Evolutionary conservation across 305 asterid genomes (phyloP).

Genomic region (Ajuga reptans): DNA sequence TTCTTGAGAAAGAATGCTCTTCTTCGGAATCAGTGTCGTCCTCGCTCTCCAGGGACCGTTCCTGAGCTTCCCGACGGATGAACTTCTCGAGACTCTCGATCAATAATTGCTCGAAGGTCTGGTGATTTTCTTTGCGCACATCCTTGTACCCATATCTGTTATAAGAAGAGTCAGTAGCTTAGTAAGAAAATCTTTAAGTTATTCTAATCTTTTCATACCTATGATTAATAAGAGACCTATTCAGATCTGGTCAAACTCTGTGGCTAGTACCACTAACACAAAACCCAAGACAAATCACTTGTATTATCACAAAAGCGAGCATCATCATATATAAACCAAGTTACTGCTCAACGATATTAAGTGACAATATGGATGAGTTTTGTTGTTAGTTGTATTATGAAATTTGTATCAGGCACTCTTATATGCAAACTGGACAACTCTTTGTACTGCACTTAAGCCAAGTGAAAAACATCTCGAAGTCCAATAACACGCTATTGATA

Average conservation of each 20-base stretch:
- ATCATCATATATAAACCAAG: not conserved
- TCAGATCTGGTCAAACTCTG: no score
- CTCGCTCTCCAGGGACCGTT: slow-evolving; percentile 86
- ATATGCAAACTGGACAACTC: not conserved
- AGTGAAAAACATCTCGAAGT: not conserved
- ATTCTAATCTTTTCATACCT: not conserved
- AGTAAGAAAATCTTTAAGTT: slow-evolving; percentile 8
- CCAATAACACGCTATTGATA: not conserved
- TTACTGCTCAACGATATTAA: not conserved
- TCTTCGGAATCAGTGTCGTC: slow-evolving; percentile 72
- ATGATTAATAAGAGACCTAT: no score
- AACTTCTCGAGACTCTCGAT: slow-evolving; percentile 95
- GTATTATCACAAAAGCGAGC: not conserved
- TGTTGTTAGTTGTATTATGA: not conserved
- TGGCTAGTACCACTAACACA: not conserved
- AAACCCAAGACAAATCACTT: not conserved
- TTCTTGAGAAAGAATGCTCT: slow-evolving; percentile 54
- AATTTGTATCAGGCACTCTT: not conserved
- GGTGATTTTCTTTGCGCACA: slow-evolving; percentile 94
- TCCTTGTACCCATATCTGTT: slow-evolving; percentile 98
- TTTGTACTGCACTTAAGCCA: not conserved
- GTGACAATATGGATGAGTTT: not conserved
- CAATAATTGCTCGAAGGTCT: slow-evolving; percentile 85
- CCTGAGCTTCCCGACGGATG: slow-evolving; percentile 96
- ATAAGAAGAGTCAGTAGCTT: slow-evolving; percentile 19